Percentiles rank a stretch among this genome's conserved stretches.
These are phyloP conservation scores for Coffea eugenioides DNA, from an alignment of 257 asterid species.

Conservation along the genomic window DNA sequence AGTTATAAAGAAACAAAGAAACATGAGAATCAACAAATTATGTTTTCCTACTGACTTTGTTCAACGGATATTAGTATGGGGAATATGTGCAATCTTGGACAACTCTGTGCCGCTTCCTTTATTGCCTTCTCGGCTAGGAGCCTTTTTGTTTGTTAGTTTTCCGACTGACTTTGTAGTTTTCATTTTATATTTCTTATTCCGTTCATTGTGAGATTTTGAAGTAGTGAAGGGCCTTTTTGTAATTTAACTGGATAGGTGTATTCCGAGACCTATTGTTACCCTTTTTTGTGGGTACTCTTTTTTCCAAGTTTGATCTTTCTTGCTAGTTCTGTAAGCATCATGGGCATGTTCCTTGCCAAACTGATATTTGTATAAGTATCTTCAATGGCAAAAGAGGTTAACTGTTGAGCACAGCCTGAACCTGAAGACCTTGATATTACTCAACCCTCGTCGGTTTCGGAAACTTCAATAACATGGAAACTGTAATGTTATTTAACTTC, in stretches of 20 bases:
- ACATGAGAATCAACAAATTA: not conserved
- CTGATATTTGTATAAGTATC: not conserved
- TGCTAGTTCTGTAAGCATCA: not conserved
- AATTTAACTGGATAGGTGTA: not conserved
- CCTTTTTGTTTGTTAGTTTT: not conserved
- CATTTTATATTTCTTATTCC: not conserved
- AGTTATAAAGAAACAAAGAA: not conserved
- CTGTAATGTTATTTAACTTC: not conserved
- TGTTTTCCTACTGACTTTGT: too few species aligned
- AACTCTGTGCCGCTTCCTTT: too few species aligned
- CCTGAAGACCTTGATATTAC: not conserved
- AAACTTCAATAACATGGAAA: not conserved
- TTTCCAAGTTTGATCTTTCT: not conserved
- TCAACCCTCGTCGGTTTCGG: not conserved
- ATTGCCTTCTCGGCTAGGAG: not conserved
- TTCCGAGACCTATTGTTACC: not conserved
- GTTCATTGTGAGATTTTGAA: not conserved
- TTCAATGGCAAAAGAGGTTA: not conserved
- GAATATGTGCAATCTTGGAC: too few species aligned
- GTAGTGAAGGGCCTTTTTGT: not conserved
- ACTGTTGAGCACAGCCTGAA: not conserved
- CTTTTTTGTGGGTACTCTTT: too few species aligned
- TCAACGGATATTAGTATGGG: too few species aligned
- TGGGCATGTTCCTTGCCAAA: not conserved
- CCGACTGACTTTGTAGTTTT: not conserved